Percentiles rank a stretch among this genome's conserved stretches.
Evolutionary conservation across 2,329 filamentous ascomycete species (phyloP).

Genomic region (Cryphonectria radicalis): DNA sequence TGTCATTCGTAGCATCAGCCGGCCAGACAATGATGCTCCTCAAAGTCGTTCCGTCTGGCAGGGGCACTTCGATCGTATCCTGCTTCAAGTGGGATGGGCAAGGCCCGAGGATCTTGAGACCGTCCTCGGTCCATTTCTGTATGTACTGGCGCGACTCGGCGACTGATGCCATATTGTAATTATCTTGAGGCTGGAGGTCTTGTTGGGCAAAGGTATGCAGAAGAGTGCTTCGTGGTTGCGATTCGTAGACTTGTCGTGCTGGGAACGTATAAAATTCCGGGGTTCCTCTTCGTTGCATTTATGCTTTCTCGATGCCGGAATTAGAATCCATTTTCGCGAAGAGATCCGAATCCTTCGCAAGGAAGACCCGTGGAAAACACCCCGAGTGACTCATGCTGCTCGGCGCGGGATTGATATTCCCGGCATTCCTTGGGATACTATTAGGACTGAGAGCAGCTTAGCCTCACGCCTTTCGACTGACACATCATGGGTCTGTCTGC

Average conservation of each 20-base stretch:
- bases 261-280: neutral
- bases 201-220: neutral
- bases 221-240: neutral
- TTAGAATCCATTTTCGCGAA: neutral
- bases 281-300: neutral
- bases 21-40: constrained; percentile 17
- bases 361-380: neutral
- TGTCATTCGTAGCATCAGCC: neutral
- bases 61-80: constrained; percentile 9
- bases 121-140: constrained; percentile 1
- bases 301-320: neutral
- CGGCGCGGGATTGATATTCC: neutral
- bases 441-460: neutral
- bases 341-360: neutral
- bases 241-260: neutral
- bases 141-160: constrained; percentile 1
- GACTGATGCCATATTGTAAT: neutral
- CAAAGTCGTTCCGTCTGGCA: constrained; percentile 7
- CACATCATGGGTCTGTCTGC: neutral
- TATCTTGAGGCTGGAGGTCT: neutral
- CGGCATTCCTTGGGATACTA: too few relatives aligned
- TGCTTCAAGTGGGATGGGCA: constrained; percentile 10
- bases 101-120: constrained; percentile 10
- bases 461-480: neutral
- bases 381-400: neutral